Conservation (phyloP, 345 rosid genomes). For the Boechera stricta region DNA sequence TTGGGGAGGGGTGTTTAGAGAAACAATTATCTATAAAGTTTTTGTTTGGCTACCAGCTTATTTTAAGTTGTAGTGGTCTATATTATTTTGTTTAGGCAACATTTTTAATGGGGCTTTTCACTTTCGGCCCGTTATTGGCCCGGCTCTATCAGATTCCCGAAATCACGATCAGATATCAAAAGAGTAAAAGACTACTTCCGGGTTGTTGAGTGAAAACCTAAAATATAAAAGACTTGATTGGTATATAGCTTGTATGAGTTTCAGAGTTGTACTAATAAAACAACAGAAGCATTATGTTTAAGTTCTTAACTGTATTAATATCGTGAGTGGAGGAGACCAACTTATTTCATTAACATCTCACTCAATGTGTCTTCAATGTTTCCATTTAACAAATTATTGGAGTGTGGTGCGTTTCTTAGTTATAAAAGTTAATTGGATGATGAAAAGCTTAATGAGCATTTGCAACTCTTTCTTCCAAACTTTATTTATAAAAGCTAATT, state of each 20-base stretch:
- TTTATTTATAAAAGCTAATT: background rate
- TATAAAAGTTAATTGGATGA: background rate
- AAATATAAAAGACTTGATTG: no score
- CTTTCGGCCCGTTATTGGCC: conserved; percentile 14
- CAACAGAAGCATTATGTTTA: no score
- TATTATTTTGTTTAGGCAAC: conserved; percentile 18
- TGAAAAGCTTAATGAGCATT: background rate
- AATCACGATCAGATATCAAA: no score
- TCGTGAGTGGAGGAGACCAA: no score
- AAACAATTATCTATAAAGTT: conserved; percentile 22
- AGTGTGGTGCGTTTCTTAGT: background rate
- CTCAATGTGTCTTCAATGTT: background rate
- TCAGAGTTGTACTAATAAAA: no score
- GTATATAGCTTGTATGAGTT: no score
- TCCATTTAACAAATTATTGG: background rate
- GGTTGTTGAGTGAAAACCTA: background rate
- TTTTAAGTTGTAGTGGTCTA: conserved; percentile 2
- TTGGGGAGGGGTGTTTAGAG: background rate
- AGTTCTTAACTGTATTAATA: no score
- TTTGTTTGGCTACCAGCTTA: conserved; percentile 24
- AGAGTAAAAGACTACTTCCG: background rate
- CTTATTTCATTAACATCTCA: background rate
- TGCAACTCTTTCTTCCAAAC: background rate
- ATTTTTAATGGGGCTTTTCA: conserved; percentile 10
- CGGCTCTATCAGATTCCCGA: background rate